These are phyloP conservation scores for Leptographium procerum DNA, from an alignment of 2,329 filamentous ascomycete genomes.

Conservation along the genomic window DNA sequence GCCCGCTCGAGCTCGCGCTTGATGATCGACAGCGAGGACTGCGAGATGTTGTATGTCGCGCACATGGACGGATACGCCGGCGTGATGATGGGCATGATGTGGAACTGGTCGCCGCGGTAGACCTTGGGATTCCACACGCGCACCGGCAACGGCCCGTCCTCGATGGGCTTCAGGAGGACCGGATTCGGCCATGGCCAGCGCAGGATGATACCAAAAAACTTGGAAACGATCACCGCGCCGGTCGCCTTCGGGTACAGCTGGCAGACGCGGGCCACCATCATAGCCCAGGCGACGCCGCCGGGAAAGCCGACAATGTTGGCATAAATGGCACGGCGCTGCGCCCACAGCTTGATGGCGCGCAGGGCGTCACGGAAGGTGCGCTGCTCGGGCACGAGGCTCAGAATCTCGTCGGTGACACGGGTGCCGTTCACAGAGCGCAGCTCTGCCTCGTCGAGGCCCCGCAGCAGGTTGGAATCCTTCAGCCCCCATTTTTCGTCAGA, in stretches of 20 bases:
- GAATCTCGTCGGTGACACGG: constrained; percentile 84
- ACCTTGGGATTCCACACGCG: constrained; percentile 92
- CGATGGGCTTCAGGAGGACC: constrained; percentile 80
- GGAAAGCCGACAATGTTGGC: constrained; percentile 95
- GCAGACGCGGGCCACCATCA: constrained; percentile 91
- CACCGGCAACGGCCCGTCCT: constrained; percentile 68
- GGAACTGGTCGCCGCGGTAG: constrained; percentile 69
- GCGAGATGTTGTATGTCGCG: constrained; percentile 85
- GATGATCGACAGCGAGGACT: constrained; percentile 76
- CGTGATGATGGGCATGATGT: constrained; percentile 97
- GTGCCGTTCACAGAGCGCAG: constrained; percentile 88
- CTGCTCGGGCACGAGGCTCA: constrained; percentile 77
- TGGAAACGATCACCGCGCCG: constrained; percentile 76
- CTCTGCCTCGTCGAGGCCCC: constrained; percentile 77
- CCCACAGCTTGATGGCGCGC: constrained; percentile 92
- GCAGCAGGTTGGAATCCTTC: constrained; percentile 72
- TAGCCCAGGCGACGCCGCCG: constrained; percentile 94
- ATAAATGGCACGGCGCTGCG: constrained; percentile 83
- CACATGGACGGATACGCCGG: constrained; percentile 98
- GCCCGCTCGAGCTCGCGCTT: constrained; percentile 71
- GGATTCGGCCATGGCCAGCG: constrained; percentile 92
- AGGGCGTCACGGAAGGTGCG: constrained; percentile 83
- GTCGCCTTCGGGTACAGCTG: constrained; percentile 92
- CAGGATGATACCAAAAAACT: constrained; percentile 88
- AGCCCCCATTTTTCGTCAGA: constrained; percentile 57